Evolutionary conservation across 371 early-diverging fungal species (phyloP), one percentile per base, ranked within the genome.

Genomic region (Mucor circinelloides): DNA sequence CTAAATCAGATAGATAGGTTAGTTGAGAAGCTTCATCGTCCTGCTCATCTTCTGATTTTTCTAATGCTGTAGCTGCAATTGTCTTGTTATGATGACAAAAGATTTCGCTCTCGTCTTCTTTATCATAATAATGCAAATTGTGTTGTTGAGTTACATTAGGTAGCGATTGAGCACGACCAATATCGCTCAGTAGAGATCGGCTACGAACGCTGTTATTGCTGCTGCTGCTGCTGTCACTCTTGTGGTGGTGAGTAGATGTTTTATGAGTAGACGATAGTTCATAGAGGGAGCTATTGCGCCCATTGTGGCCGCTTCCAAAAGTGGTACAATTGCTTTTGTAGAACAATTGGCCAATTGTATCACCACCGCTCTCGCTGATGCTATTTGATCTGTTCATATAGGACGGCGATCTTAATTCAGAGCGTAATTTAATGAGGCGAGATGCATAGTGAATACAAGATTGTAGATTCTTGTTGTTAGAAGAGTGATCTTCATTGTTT

Each of bases 381-480:
- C 50, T 25, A 7, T 27, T 15, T 19, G 15, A 27, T 44, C 10
- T 42, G 21, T 52, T 54, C 60, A 60, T 67, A 56, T 67, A 56
- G 3, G 54, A 50, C 19, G 69, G 58, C 19, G 69, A 69, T 32
- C 69, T 57, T 31, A 69, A 30, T 57, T 69, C 64, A 7, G 69
- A 69, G 17, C 69, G 48, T 34, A 69, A 25, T 59, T 69, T 69
- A 42, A 69, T 69, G 1, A 69, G 52, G 6, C 64, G 44, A 32
- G 69, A 63, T 19, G 64, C 69, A 42, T 48, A 58, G 28, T 64
- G 69, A 27, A 69, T 68, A 58, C 63, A 63, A 5, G 57, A 44
- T 30, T 68, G 59, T 38, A 50, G 15, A 23, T 42, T 27, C 13
- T n/a, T 28, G 21, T 19, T 38, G 3, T 57, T 28, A 57, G 34